phyloP scores from a whole-genome alignment of 345 rosid species.

The Schrenkiella parvula region DNA sequence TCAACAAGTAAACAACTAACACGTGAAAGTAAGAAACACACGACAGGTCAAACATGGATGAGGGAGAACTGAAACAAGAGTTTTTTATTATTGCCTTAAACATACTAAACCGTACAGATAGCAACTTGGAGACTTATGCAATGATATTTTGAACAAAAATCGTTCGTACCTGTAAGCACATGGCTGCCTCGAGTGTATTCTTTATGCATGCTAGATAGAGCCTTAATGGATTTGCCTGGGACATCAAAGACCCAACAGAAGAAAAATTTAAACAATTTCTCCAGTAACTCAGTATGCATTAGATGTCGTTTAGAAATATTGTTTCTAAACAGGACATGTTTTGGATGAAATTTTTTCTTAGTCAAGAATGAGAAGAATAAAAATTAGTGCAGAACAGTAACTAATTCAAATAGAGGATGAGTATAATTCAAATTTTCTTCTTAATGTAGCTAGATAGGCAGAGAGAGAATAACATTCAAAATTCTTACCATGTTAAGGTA shows the following conservation, averaged over 20 bases:
- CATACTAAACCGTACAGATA: neutral
- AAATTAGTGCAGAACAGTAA: neutral
- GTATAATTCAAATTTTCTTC: neutral
- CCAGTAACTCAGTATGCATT: neutral
- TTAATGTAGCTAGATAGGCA: neutral
- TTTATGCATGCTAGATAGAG: slow-evolving; percentile 79
- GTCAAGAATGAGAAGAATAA: neutral
- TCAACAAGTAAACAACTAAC: neutral
- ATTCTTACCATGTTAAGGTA: slow-evolving; percentile 27
- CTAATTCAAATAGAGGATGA: neutral
- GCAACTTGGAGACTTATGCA: neutral
- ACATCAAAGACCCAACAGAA: slow-evolving; percentile 16
- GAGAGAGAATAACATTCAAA: neutral
- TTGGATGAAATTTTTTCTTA: neutral
- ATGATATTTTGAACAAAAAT: neutral
- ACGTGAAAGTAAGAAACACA: slow-evolving; percentile 12
- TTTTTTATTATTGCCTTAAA: neutral
- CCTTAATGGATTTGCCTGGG: slow-evolving; percentile 67
- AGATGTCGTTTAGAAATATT: neutral
- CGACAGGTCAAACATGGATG: neutral
- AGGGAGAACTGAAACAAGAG: neutral
- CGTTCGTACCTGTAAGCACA: slow-evolving; percentile 78
- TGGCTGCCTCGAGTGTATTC: slow-evolving; percentile 88
- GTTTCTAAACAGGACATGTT: neutral
- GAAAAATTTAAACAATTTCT: neutral